Evolutionary conservation across 805 yeast species (phyloP).

Genomic region (Yamadazyma sp.): DNA sequence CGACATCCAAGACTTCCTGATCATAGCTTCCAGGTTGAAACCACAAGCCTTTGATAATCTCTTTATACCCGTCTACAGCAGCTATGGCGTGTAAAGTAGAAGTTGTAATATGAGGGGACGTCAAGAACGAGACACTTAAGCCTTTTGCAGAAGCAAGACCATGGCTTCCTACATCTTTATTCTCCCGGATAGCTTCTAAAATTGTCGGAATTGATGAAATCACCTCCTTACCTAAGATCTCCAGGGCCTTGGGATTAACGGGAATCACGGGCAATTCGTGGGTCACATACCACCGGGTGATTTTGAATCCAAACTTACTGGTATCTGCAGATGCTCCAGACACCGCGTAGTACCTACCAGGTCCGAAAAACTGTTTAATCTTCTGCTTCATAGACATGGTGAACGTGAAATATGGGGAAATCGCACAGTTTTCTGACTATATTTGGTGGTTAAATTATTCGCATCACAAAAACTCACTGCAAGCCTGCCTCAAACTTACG

Average conservation of each 20-base stretch:
- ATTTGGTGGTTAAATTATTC: constrained; percentile 1
- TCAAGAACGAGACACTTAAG: constrained; percentile 63
- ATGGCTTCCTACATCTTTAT: constrained; percentile 23
- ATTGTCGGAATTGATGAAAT: constrained; percentile 31
- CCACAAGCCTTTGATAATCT: constrained; percentile 62
- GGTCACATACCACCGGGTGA: constrained; percentile 62
- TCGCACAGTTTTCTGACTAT: too few relatives aligned
- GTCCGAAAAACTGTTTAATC: constrained; percentile 49
- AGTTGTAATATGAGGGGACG: constrained; percentile 65
- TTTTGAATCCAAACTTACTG: constrained; percentile 67
- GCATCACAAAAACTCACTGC: constrained; percentile 1
- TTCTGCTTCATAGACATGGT: constrained; percentile 39
- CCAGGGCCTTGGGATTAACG: constrained; percentile 55
- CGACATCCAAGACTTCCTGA: constrained; percentile 44
- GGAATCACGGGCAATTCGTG: constrained; percentile 62
- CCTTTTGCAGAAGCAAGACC: constrained; percentile 38
- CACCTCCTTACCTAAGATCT: constrained; percentile 47
- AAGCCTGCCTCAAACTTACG: too few relatives aligned
- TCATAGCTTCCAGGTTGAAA: constrained; percentile 82
- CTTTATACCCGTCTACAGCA: constrained; percentile 39
- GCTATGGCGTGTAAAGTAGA: constrained; percentile 35
- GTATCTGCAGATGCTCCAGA: constrained; percentile 71
- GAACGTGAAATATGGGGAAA: constrained; percentile 7
- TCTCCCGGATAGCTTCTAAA: constrained; percentile 20
- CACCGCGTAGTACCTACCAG: constrained; percentile 56